phyloP scores from a whole-genome alignment of 2,329 filamentous ascomycete genomes.

The Dactylellina parvicollis region DNA sequence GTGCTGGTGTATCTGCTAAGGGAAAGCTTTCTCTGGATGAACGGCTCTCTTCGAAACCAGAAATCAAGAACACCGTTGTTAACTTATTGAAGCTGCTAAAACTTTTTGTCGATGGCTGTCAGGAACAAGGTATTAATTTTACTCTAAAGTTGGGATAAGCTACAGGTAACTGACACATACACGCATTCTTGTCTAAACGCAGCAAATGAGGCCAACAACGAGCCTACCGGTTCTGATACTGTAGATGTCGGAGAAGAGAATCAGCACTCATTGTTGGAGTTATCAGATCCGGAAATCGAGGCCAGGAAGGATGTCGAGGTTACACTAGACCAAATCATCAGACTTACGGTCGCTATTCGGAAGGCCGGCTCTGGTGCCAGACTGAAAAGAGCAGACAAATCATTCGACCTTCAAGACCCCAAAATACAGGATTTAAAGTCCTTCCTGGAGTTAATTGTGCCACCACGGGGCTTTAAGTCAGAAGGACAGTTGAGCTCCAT shows the following conservation, averaged over 20 bases:
- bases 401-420: background rate
- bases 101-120: conserved; percentile 31
- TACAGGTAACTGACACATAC: background rate
- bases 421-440: conserved; percentile 11
- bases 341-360: conserved; percentile 36
- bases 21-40: conserved; percentile 41
- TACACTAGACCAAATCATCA: conserved; percentile 36
- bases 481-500: conserved; percentile 15
- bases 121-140: conserved; percentile 12
- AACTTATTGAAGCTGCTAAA: conserved; percentile 33
- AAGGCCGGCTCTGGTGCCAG: conserved; percentile 27
- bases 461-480: conserved; percentile 20
- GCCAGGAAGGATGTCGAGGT: conserved; percentile 29
- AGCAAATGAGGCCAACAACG: background rate
- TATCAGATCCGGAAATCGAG: conserved; percentile 17
- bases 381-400: conserved; percentile 26
- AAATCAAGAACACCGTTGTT: conserved; percentile 16
- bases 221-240: background rate
- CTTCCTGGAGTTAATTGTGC: conserved; percentile 21
- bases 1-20: conserved; percentile 35
- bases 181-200: background rate
- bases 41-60: conserved; percentile 19
- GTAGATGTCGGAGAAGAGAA: background rate
- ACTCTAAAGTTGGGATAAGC: background rate
- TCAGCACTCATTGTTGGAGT: background rate